Percentiles rank a stretch among this genome's conserved stretches.
phyloP scores from a whole-genome alignment of 805 yeast genomes.

The Cyberlindnera maritima region DNA sequence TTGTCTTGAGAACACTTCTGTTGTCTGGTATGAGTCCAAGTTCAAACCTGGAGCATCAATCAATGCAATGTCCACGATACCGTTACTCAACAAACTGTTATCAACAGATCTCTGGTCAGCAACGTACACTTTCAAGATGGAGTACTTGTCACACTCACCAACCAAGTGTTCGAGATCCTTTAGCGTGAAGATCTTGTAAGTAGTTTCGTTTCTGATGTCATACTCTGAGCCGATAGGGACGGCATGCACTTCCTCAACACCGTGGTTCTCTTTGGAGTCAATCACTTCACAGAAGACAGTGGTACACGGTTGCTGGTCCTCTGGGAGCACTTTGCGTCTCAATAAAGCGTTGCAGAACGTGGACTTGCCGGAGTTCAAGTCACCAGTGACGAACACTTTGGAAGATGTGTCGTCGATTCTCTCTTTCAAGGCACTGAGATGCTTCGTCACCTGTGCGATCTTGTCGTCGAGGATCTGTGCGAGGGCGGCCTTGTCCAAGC shows the following conservation, averaged over 20 bases:
- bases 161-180: conserved; percentile 66
- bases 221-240: conserved; percentile 51
- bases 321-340: conserved; percentile 77
- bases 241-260: conserved; percentile 91
- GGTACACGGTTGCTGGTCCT: conserved; percentile 97
- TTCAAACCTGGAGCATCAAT: conserved; percentile 98
- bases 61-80: conserved; percentile 85
- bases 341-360: conserved; percentile 91
- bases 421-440: conserved; percentile 67
- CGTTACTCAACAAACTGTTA: conserved; percentile 77
- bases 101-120: conserved; percentile 67
- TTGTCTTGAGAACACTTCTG: conserved; percentile 92
- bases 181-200: conserved; percentile 58
- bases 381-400: conserved; percentile 95
- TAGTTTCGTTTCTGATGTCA: conserved; percentile 51
- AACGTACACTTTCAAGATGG: conserved; percentile 76
- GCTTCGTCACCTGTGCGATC: conserved; percentile 61
- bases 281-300: conserved; percentile 93
- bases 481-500: conserved; percentile 64
- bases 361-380: conserved; percentile 93
- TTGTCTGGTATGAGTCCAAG: conserved; percentile 89
- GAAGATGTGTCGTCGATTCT: conserved; percentile 90
- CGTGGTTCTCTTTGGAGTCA: conserved; percentile 73
- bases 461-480: conserved; percentile 70
- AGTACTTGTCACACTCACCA: conserved; percentile 65